Evolutionary conservation across 164 flowering plant genomes (phyloP).

Genomic region (Warburgia ugandensis): DNA sequence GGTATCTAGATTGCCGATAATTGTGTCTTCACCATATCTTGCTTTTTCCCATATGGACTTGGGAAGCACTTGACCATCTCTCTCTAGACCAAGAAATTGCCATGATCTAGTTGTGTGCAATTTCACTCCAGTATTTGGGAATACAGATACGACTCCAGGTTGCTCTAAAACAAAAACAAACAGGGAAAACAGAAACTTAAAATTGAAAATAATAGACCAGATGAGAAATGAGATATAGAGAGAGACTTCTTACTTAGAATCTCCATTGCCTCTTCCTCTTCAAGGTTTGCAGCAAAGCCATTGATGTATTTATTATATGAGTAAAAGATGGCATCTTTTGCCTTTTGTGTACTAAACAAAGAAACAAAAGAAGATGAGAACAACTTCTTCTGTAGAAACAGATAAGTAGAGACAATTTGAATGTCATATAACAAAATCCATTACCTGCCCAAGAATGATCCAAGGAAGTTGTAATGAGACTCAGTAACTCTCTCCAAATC

Average conservation of each 20-base stretch:
- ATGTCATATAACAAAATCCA: neutral
- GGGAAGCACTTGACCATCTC: slow-evolving; percentile 19
- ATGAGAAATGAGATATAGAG: neutral
- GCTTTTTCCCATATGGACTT: slow-evolving; percentile 54
- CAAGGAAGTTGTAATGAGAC: slow-evolving; percentile 48
- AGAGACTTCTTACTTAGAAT: slow-evolving; percentile 33
- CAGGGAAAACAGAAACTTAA: neutral
- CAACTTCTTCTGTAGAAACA: neutral
- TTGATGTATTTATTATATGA: slow-evolving; percentile 52
- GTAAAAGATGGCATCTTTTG: slow-evolving; percentile 43
- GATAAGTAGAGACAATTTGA: neutral
- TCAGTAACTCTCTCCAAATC: slow-evolving; percentile 31
- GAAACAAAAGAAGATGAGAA: neutral
- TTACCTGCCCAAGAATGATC: slow-evolving; percentile 23
- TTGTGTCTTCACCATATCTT: slow-evolving; percentile 57
- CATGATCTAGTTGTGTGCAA: slow-evolving; percentile 73
- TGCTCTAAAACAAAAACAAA: slow-evolving; percentile 31
- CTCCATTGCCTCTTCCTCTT: slow-evolving; percentile 50
- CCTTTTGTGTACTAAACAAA: slow-evolving; percentile 25
- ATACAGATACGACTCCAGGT: slow-evolving; percentile 58
- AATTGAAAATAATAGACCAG: neutral
- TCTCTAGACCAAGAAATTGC: slow-evolving; percentile 49
- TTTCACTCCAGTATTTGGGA: slow-evolving; percentile 32
- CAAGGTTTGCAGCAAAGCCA: slow-evolving; percentile 65
- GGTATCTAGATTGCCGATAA: slow-evolving; percentile 65